These are phyloP conservation scores for Yamadazyma paraphyllophila DNA, from an alignment of 805 yeast species.

Conservation along the genomic window DNA sequence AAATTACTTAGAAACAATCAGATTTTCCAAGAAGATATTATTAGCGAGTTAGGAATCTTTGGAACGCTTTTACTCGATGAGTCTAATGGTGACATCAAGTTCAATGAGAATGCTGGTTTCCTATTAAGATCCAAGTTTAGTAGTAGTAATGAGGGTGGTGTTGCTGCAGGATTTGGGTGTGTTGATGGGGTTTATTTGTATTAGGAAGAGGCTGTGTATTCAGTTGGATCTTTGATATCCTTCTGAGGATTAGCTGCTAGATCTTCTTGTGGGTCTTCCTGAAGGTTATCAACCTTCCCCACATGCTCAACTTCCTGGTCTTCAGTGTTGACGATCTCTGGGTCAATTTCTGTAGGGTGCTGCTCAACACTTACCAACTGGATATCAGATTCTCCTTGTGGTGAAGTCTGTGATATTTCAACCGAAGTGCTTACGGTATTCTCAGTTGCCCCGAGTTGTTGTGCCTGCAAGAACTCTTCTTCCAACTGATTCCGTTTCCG, in stretches of 20 bases:
- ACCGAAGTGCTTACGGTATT: neutral
- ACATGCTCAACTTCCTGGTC: too few relatives aligned
- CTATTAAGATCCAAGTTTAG: slow-evolving; percentile 85
- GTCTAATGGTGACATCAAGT: slow-evolving; percentile 49
- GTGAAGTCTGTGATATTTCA: too few relatives aligned
- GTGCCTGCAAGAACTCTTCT: neutral
- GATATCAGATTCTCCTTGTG: too few relatives aligned
- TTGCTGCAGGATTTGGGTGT: slow-evolving; percentile 98
- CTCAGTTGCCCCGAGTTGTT: neutral
- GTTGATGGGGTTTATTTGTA: slow-evolving; percentile 77
- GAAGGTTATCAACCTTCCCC: too few relatives aligned
- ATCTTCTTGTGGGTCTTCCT: too few relatives aligned
- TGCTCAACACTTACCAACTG: too few relatives aligned
- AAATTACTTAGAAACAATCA: slow-evolving; percentile 67
- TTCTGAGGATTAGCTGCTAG: too few relatives aligned
- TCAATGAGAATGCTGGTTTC: slow-evolving; percentile 78
- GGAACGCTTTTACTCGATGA: slow-evolving; percentile 81
- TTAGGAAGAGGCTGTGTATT: neutral
- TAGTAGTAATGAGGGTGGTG: slow-evolving; percentile 94
- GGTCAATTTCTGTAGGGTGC: too few relatives aligned
- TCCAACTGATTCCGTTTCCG: slow-evolving; percentile 17
- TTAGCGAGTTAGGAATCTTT: slow-evolving; percentile 89
- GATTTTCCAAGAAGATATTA: slow-evolving; percentile 65
- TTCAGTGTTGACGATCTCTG: too few relatives aligned
- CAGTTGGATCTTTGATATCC: too few relatives aligned